phyloP scores from a whole-genome alignment of 2,329 filamentous ascomycete genomes.

The Talaromyces rugulosus region DNA sequence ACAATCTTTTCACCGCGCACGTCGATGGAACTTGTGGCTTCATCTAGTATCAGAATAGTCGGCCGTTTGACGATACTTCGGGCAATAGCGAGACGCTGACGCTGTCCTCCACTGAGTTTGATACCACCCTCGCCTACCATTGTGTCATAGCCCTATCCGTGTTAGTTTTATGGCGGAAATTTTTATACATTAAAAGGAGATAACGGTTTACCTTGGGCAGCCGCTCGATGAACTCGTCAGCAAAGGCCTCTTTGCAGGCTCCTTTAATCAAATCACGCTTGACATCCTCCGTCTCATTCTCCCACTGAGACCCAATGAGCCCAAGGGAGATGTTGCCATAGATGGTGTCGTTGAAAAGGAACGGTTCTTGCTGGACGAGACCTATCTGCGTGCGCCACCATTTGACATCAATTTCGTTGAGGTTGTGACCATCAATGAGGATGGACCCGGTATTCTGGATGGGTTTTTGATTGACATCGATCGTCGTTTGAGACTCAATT shows the following conservation, averaged over 20 bases:
- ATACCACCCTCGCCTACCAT: conserved; percentile 64
- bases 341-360: conserved; percentile 77
- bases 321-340: conserved; percentile 75
- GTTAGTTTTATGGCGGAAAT: conserved; percentile 52
- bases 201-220: conserved; percentile 45
- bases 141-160: conserved; percentile 70
- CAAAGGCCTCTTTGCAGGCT: conserved; percentile 64
- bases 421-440: conserved; percentile 48
- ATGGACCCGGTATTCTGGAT: conserved; percentile 44
- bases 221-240: conserved; percentile 63
- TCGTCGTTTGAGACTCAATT: neutral
- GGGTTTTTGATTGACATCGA: neutral
- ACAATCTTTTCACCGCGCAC: conserved; percentile 62
- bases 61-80: conserved; percentile 72
- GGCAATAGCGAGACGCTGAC: conserved; percentile 75
- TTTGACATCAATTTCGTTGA: conserved; percentile 56
- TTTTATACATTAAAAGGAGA: conserved; percentile 64
- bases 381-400: conserved; percentile 78
- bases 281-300: conserved; percentile 52
- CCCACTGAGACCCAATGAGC: conserved; percentile 40
- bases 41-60: conserved; percentile 79
- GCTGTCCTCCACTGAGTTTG: conserved; percentile 77
- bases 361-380: conserved; percentile 75
- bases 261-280: conserved; percentile 53
- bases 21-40: conserved; percentile 83